Evolutionary conservation across 192 early-diverging fungal genomes (phyloP), one percentile per base, ranked within the genome.

Genomic region (Mortierella claussenii): DNA sequence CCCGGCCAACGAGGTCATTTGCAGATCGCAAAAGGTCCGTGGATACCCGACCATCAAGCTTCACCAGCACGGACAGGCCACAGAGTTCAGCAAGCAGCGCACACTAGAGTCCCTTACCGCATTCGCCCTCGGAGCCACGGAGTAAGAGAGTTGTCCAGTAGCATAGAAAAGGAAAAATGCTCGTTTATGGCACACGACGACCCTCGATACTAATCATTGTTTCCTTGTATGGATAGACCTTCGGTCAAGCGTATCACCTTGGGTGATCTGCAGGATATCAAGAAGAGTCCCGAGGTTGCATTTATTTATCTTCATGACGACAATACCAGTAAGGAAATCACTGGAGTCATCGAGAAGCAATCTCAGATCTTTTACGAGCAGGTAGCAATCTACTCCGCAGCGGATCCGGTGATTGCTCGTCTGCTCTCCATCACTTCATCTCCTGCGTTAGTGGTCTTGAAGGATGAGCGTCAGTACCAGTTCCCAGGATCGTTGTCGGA

Each of bases 11-110:
- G 81, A 55, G 57, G 65, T 61, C 23, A 56, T 93, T 24, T 96
- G 94, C 70, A 46, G 73, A 7, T 65, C 86, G n/a, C 87, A 86
- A 63, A 81, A 84, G 36, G 84, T 98, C 24, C 78, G 83, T 40
- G 94, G 91, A n/a, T 97, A 92, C 75, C 96, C 96, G 27, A 96
- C 95, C 12, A 83, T 98, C 50, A 88, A 86, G 65, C 87, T 90
- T 78, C 86, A 90, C 65, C 83, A 60, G 26, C 33, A 63, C 24
- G 63, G 57, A 49, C 61, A 51, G n/a, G 49, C 37, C 23, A 46
- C 27, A 30, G 49, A 61, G 23, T 61, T 57, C 18, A 43, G 27
- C 13, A 32, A 58, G n/a, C 32, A 64, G 40, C 21, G 63, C 15
- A 37, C 15, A 1, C 18, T 68, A 11, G 26, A 68, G n/a, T 45